Conservation (phyloP, 495 filamentous ascomycete genomes). For the Aspergillus nidulans region DNA sequence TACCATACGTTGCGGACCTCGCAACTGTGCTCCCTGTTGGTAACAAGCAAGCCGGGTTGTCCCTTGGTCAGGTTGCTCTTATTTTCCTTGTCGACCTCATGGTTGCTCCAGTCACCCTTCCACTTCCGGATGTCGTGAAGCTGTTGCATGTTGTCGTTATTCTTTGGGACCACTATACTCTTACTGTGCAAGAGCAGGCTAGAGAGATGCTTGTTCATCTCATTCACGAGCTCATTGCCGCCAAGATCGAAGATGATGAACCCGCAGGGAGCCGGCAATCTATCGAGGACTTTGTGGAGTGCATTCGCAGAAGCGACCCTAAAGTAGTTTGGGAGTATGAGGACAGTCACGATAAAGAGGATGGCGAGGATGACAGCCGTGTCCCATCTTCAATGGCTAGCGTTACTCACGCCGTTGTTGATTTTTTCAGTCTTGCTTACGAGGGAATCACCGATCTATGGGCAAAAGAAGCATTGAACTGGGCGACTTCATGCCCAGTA, state of each 20-base stretch:
- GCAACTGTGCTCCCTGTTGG: constrained; percentile 74
- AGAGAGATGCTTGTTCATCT: constrained; percentile 97
- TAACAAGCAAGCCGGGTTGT: constrained; percentile 86
- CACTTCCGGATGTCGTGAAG: constrained; percentile 71
- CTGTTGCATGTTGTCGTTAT: constrained; percentile 88
- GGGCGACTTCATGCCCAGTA: constrained; percentile 97
- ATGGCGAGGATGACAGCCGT: constrained; percentile 61
- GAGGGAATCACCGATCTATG: constrained; percentile 86
- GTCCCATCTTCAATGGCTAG: constrained; percentile 86
- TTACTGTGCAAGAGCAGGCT: constrained; percentile 94
- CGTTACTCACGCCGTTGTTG: constrained; percentile 73
- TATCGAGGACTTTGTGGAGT: constrained; percentile 87
- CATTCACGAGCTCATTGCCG: constrained; percentile 93
- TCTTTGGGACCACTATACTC: constrained; percentile 93
- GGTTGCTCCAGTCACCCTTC: constrained; percentile 81
- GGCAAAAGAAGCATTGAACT: constrained; percentile 82
- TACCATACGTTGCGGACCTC: constrained; percentile 89
- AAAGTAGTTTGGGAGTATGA: constrained; percentile 91
- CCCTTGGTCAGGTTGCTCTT: constrained; percentile 85
- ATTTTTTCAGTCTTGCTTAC: constrained; percentile 78
- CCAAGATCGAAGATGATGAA: constrained; percentile 73
- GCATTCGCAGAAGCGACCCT: constrained; percentile 77
- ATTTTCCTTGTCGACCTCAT: constrained; percentile 95
- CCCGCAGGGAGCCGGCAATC: constrained; percentile 60
- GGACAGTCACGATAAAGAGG: constrained; percentile 75